Base-by-base conservation (phyloP, 2,329 filamentous ascomycete genomes). In the Colletotrichum falcatum region DNA sequence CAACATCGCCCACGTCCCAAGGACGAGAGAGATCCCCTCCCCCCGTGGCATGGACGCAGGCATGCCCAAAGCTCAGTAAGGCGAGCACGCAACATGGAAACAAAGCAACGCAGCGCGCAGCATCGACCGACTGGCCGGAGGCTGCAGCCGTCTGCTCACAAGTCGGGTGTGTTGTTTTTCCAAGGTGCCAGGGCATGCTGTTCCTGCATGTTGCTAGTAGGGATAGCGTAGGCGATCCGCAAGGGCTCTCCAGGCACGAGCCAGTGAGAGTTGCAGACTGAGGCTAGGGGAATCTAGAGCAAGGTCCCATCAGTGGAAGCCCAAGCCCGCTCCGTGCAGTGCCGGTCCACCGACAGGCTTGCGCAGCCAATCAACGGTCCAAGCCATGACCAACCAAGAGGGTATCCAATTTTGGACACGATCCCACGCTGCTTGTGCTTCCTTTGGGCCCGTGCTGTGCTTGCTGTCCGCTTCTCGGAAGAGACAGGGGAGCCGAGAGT, bases 171-270 rank as follows among this genome's bases (percentile, higher is more conserved):
- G 67, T 62, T 62, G 64, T n/a, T 70, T 70, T 66, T 62, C 48
- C 46, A 39, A 33, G 18, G 64, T 28, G n/a, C 58, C 60, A 53
- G 58, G 62, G 35, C 63, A 54, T 26, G 70, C 48, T 72, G 70
- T 72, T 71, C 70, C 70, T 72, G 70, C 70, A 70, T 62, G n/a
- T 46, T 33, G 48, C 70, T 70, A 72, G 62, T 67, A 66, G 51
- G 70, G 70, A 64, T 71, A 12, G 11, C 4, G 33, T 33, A 35
- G 58, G 70, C 53, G 70, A 72, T 72, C 62, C 39, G 48, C 70
- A 62, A 55, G 67, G 70, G 62, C 59, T 42, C 44, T 66, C 28
- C 70, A 71, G 66, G 67, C 9, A 72, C 67, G 67, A 71, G 59
- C 70, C 67, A 72, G 67, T 72, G 56, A 63, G 46, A 56, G 51